Base-by-base conservation (phyloP, 2,329 filamentous ascomycete species). In the Tolypocladium inflatum region DNA sequence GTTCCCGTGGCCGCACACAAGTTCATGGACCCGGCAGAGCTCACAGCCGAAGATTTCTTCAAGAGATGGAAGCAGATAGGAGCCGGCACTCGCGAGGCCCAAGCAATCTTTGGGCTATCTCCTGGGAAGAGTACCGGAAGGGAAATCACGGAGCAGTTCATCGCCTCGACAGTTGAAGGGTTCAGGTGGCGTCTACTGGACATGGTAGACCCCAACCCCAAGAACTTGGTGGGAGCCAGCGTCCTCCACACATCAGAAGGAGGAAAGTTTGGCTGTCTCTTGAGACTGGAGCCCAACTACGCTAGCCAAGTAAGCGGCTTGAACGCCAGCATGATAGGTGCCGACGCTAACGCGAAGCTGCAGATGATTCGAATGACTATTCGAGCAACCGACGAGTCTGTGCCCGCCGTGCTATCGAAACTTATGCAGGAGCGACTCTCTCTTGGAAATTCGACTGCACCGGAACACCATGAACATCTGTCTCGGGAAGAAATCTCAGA, bases 61-160 rank as follows among this genome's bases (percentile, higher is more conserved):
- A 97, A 95, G 79, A 82, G 95, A 55, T 99, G 94, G 94, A 95
- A 96, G 79, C 94, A 99, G 75, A 97, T 99, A 66, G 94, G 94
- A 15, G 91, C 89, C 6, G 84, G 85, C 2, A 87, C 92, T 1
- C 84, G 95, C 37, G 95, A 99, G 73, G 87, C 90, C 0, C 94
- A 99, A 71, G 83, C 83, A 54, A 91, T 97, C 38, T 95, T 99
- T 72, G 85, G 87, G 0, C 71, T 93, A 13, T 74, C 77, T 1
- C 61, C 63, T 2, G 71, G 70, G 1, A 80, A 79, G 35, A 80
- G 78, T 19, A 57, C 62, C 15, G 78, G 80, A 15, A 78, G 83
- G 59, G 86, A 87, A 62, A 83, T 95, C 61, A 88, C 81, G 60
- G 84, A 89, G 59, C 74, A 77, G 2, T 91, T 90, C 64, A 87